Base-by-base conservation (phyloP, 192 early-diverging fungal genomes). In the Backusella mclennaniae region DNA sequence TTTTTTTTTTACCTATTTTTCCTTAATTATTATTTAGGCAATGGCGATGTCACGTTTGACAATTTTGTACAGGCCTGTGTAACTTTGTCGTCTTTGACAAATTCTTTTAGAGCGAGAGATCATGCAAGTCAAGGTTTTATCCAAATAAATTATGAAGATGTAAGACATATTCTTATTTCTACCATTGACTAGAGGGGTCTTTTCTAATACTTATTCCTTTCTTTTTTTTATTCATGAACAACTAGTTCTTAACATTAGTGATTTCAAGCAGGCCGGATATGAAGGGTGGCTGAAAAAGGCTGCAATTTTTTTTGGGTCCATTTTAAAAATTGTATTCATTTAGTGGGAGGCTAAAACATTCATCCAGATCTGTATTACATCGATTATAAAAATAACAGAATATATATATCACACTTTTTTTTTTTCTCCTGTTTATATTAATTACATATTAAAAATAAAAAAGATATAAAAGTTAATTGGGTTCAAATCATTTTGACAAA, bases 21-120 rank as follows among this genome's bases (percentile, higher is more conserved):
- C 19, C 33, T 33, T 33, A 33, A 33, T 31, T 31, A 31, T 33
- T 3, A 33, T 33, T 46, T 9, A 46, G 41, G 46, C 38, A 52
- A 33, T 0, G 35, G 63, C 19, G 41, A 82, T 81, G 84, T 89
- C 70, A 89, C 83, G 42, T 90, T 91, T 76, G 90, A 91, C 79
- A 87, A 87, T 80, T 91, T 91, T 75, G 88, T 91, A 69, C 87
- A 90, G 73, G 75, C 85, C 26, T 90, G 90, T 69, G 89, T 91
- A 63, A 90, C 89, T 59, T 78, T 91, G 71, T 84, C 80, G 76
- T 86, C 84, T 4, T 77, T 90, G 73, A 89, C 89, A 31, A 85
- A 90, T 4, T 74, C 88, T 19, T 91, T 91, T 82, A 81, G 84
- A 49, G 73, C 78, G 38, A 69, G 86, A 49, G 89, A 91, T 75